Evolutionary conservation across 129 eudicot genomes (phyloP).

Genomic region (Helianthus annuus): HanXRQr2.0-SUNRISE NC_035438.2:5530597-5531096

Average conservation of each 20-base stretch:
- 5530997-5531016: background rate
- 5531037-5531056: constrained; percentile 25
- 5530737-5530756: background rate
- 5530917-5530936: constrained; percentile 19
- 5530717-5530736: background rate
- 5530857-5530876: constrained; percentile 29
- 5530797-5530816: constrained; percentile 7
- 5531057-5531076: constrained; percentile 18
- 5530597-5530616: too few species aligned
- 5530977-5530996: background rate
- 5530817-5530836: constrained; percentile 56
- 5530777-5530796: constrained; percentile 27
- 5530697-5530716: too few species aligned
- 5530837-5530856: constrained; percentile 37
- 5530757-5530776: constrained; percentile 26
- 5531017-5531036: constrained; percentile 19
- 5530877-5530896: constrained; percentile 40
- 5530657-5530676: too few species aligned
- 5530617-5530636: too few species aligned
- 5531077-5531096: constrained; percentile 22
- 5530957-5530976: constrained; percentile 18
- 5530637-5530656: too few species aligned
- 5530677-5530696: too few species aligned
- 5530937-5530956: background rate
- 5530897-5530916: constrained; percentile 26